A percentile compares a stretch with the other conserved stretches of the same genome.
Conservation (phyloP, 768 basidiomycete genomes). For the Lactarius akahatsu region DNA sequence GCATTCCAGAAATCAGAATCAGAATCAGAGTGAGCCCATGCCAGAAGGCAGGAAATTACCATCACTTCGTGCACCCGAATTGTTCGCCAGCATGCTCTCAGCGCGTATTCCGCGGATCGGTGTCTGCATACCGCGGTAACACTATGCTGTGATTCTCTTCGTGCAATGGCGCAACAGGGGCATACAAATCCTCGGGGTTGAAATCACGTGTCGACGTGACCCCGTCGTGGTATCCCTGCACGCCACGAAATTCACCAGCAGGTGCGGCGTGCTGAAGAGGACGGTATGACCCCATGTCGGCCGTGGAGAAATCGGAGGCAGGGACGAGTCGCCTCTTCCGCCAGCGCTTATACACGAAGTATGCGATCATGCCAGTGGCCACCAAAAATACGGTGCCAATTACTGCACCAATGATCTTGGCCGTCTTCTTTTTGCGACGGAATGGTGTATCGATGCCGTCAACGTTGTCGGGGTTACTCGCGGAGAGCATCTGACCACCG, state of each 20-base stretch:
- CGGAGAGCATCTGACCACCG: conserved; percentile 1
- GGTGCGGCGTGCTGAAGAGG: conserved; percentile 18
- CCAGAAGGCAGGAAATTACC: not conserved
- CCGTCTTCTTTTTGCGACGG: not conserved
- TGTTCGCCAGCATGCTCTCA: not conserved
- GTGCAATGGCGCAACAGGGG: not conserved
- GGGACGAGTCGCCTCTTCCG: not conserved
- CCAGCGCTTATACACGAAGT: not conserved
- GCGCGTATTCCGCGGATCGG: not conserved
- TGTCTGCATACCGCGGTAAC: conserved; percentile 4
- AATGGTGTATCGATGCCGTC: not conserved
- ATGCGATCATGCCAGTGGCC: not conserved
- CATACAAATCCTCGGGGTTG: not conserved
- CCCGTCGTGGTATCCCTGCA: conserved; percentile 10
- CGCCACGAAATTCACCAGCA: conserved; percentile 8
- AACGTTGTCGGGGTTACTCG: not conserved
- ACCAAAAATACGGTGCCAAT: conserved; percentile 8
- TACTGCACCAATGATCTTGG: conserved; percentile 4
- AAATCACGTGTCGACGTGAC: not conserved
- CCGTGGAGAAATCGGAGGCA: not conserved
- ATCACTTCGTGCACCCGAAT: not conserved
- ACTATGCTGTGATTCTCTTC: not conserved
- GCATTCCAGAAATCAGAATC: not conserved
- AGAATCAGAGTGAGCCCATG: not conserved
- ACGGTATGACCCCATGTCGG: conserved; percentile 13